Conservation (phyloP, 768 basidiomycete genomes). For the Tricholoma sp. region DNA sequence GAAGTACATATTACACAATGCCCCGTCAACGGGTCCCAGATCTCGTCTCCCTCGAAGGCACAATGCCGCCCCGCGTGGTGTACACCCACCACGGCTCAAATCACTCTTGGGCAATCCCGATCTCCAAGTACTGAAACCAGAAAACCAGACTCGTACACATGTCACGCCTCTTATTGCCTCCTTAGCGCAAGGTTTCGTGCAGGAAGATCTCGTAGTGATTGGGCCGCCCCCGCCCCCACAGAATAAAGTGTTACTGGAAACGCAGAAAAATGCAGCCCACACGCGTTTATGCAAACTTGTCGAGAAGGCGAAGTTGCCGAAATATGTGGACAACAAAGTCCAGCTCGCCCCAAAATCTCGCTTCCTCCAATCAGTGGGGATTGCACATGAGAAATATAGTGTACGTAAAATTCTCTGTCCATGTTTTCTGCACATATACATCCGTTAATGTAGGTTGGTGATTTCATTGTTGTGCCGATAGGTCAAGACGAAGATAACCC, state of each 20-base stretch:
- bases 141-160: constrained; percentile 50
- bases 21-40: constrained; percentile 6
- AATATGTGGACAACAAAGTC: constrained; percentile 28
- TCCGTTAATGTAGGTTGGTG: constrained; percentile 45
- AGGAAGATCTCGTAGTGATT: constrained; percentile 49
- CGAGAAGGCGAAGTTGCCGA: constrained; percentile 19
- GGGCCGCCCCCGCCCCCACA: constrained; percentile 36
- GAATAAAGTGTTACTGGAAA: constrained; percentile 23
- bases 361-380: constrained; percentile 33
- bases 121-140: constrained; percentile 46
- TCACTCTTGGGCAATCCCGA: constrained; percentile 43
- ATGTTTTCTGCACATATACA: neutral
- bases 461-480: constrained; percentile 50
- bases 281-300: constrained; percentile 26
- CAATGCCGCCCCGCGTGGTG: constrained; percentile 2
- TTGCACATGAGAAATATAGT: constrained; percentile 40
- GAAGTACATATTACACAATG: constrained; percentile 19
- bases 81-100: constrained; percentile 14
- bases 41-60: constrained; percentile 5
- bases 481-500: constrained; percentile 25
- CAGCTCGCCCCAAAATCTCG: constrained; percentile 26
- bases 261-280: constrained; percentile 19
- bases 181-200: constrained; percentile 47
- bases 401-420: constrained; percentile 24
- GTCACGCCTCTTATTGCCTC: constrained; percentile 58